Base-by-base conservation (phyloP, 306 rosid species). In the Alnus rubra region DNA sequence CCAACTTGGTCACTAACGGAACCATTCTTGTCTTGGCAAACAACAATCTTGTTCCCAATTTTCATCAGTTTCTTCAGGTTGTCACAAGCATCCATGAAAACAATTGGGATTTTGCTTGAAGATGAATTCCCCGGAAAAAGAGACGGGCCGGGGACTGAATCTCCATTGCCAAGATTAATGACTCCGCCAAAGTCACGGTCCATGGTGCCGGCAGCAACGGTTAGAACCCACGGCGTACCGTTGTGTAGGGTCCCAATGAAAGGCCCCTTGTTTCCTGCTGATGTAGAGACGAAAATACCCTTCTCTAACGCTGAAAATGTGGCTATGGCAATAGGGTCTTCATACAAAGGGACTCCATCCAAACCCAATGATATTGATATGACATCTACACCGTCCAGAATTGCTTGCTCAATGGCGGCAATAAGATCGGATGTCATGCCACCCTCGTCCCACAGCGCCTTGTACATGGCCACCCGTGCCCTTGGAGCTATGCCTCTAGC, bases 201-300 rank as follows among this genome's bases (percentile, higher is more conserved):
- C 47, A 83, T 1, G 11, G 88, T 87, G 3, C 88, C 82, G 0
- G 94, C 93, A 13, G 94, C 98, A 12, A 89, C 97, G 0, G 92
- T 90, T 48, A 83, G 71, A 39, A 94, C 92, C 98, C 97, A 92
- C 4, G 97, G 96, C 13, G 48, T 85, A 48, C 96, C 98, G 58
- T 88, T 94, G 45, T 94, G 97, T 19, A 94, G 74, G 2, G 82
- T 50, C 42, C 42, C 76, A 65, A 30, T 71, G 2, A 0, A 1
- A 7, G 97, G 92, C 0, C 98, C 98, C 0, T 14, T 23, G 9
- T 94, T 94, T 5, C 97, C 98, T 8, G 94, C 86, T 0, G 97
- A 89, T 0, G 97, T 79, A 31, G 97, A 71, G 35, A 94, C 97
- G 19, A 94, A 85, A 58, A 94, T 45, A 2, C 91, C 92, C 37